Base-by-base conservation (phyloP, 768 basidiomycete species). In the Auricularia heimuer region DNA sequence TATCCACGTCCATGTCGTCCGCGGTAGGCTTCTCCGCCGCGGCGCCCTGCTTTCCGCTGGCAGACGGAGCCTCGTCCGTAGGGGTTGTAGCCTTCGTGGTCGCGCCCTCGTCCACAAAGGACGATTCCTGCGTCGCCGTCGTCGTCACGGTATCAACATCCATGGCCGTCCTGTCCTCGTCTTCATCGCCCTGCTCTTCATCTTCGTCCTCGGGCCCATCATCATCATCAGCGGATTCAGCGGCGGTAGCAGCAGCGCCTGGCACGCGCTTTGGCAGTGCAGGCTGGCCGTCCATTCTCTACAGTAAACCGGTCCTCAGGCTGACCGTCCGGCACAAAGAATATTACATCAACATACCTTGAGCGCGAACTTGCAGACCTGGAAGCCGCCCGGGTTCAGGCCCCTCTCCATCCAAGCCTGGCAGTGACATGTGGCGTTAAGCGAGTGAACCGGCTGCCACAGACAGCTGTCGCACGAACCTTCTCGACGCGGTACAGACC, bases 361-460 rank as follows among this genome's bases (percentile, higher is more conserved):
- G 73, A 97, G 90, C 0, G 87, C 85, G 70, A 83, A 94, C 73
- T 92, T 90, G 78, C 94, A 96, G 33, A 97, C 92, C 42, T 86
- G 77, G 71, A 82, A 87, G 1, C 90, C 89, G 45, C 84, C 79
- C 0, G 79, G 73, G 69, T 89, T 88, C 51, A 88, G 71, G 0
- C 94, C 93, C 66, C 77, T 78, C 67, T 88, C 90, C 73, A 81
- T 81, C 90, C 89, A 92, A 3, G 85, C 87, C 85, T 90, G 68
- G 54, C 69, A 65, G 1, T 71, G 67, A 65, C 36, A 36, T 65
- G 63, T 16, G 24, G 12, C 21, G 4, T 4, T 3, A 3, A 62
- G 8, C 18, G 42, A 60, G 4, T 34, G 60, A 64, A 42, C 29
- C 2, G 29, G 29, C 21, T 62, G 33, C 33, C 64, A 35, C 62